These are phyloP conservation scores for Rosa chinensis DNA, from an alignment of 306 rosid genomes.

Conservation along the genomic window DNA sequence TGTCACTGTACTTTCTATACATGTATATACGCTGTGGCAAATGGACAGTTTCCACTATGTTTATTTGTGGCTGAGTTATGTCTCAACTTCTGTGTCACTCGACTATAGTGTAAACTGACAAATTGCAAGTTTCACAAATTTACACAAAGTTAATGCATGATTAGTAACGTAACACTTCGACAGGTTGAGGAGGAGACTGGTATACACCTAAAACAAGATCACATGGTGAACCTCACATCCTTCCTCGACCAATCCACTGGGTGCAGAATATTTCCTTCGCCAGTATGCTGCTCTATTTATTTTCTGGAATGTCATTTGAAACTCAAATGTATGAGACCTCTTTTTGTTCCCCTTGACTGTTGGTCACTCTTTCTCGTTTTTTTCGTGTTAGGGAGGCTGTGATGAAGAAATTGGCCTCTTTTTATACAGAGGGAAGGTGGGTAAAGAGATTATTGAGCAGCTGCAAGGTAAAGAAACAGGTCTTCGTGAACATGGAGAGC, in stretches of 20 bases:
- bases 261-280: conserved; percentile 71
- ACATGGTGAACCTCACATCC: conserved; percentile 83
- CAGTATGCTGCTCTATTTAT: conserved; percentile 39
- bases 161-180: conserved; percentile 2
- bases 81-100: too few species aligned
- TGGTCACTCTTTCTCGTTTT: conserved; percentile 10
- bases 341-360: conserved; percentile 1
- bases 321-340: background rate
- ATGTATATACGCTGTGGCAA: too few species aligned
- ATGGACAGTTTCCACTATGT: too few species aligned
- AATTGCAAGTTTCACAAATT: background rate
- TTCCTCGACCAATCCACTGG: conserved; percentile 77
- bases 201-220: conserved; percentile 58
- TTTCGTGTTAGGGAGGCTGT: conserved; percentile 70
- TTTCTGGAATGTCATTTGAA: conserved; percentile 3
- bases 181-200: conserved; percentile 97
- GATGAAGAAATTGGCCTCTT: conserved; percentile 81
- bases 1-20: too few species aligned
- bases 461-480: conserved; percentile 88
- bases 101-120: too few species aligned
- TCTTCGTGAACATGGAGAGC: conserved; percentile 82
- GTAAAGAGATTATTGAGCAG: conserved; percentile 55
- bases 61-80: too few species aligned
- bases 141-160: background rate
- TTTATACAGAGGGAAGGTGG: conserved; percentile 58